A percentile compares a stretch with the other conserved stretches of the same genome.
Evolutionary conservation across 2,329 filamentous ascomycete genomes (phyloP).

Genomic region (Cryphonectria parasitica): DNA sequence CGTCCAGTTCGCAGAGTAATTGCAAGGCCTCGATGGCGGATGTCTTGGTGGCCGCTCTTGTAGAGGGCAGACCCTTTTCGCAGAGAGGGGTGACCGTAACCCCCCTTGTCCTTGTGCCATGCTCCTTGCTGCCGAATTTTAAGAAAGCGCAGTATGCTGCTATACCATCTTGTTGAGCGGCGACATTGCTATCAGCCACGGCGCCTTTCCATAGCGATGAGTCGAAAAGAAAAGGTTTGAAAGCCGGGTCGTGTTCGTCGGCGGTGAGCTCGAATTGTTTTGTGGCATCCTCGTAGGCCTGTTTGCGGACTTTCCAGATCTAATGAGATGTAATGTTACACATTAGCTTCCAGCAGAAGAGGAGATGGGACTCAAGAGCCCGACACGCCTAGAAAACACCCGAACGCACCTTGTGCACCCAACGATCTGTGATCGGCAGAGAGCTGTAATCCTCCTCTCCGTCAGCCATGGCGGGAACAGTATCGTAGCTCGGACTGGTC

Average conservation of each 20-base stretch:
- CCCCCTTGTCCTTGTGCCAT: slow-evolving; percentile 75
- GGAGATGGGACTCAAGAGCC: not conserved
- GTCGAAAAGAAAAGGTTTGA: slow-evolving; percentile 86
- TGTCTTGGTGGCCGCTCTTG: slow-evolving; percentile 85
- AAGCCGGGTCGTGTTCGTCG: slow-evolving; percentile 83
- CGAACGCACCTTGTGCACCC: slow-evolving; percentile 72
- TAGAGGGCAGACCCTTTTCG: slow-evolving; percentile 89
- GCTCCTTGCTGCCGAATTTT: slow-evolving; percentile 83
- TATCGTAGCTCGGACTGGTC: not conserved
- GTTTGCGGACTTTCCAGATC: slow-evolving; percentile 97
- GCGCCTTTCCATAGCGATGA: slow-evolving; percentile 88
- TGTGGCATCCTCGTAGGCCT: slow-evolving; percentile 88
- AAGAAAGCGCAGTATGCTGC: slow-evolving; percentile 88
- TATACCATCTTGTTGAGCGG: slow-evolving; percentile 92
- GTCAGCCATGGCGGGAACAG: slow-evolving; percentile 67
- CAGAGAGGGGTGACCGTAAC: slow-evolving; percentile 77
- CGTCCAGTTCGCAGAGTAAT: slow-evolving; percentile 88
- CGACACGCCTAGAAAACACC: not conserved
- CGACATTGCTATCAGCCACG: slow-evolving; percentile 92
- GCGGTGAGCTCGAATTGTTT: slow-evolving; percentile 85
- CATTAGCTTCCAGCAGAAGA: slow-evolving; percentile 11
- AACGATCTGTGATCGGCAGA: slow-evolving; percentile 77
- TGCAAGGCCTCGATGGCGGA: slow-evolving; percentile 85
- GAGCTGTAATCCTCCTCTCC: slow-evolving; percentile 81
- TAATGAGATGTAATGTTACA: slow-evolving; percentile 37